Base-by-base conservation (phyloP, 192 early-diverging fungal genomes). In the Backusella tarrabulga region DNA sequence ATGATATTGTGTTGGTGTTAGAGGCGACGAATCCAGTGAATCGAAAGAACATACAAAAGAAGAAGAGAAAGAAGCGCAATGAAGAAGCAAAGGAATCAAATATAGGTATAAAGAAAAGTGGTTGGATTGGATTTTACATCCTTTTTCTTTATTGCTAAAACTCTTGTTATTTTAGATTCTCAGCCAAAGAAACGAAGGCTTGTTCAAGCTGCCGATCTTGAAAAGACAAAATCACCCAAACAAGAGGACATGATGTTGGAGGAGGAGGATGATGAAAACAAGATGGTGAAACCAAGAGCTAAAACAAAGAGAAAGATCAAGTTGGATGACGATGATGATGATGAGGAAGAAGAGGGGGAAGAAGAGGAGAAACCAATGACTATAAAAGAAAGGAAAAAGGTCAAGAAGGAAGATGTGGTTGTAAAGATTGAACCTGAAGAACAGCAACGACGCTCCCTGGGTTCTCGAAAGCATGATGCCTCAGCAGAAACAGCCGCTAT, bases 141-240 rank as follows among this genome's bases (percentile, higher is more conserved):
- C 11, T 40, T 44, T 44, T 44, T 15, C 42, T 44, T 23, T 12
- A 21, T 35, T 38, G 26, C 1, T 23, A 71, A 32, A 32, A 1
- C 0, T 0, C 12, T 29, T 21, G 5, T 29, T 26, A 7, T 63
- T 67, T n/a, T 17, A 67, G 32, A 23, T 17, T 6, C 12, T 11
- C 67, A 68, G 36, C 35, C 71, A 1, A 80, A 80, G 44, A 77
- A 81, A 36, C 63, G 80, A 40, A 72, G 80, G 70, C 60, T 81
- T 17, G 79, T 80, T 17, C 66, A 73, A 1, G 76, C 67, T 34
- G 76, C 76, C 12, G 68, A 74, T 40, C 54, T 74, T 15, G 77
- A 78, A 50, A 72, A 72, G 29, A 44, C 6, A 1, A 50, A 72
- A 44, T 46, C 15, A 70, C 34, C 68, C n/a, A 70, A 40, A 11